Conservation (phyloP, 768 basidiomycete species). For the Pulveroboletus sp. region DNA sequence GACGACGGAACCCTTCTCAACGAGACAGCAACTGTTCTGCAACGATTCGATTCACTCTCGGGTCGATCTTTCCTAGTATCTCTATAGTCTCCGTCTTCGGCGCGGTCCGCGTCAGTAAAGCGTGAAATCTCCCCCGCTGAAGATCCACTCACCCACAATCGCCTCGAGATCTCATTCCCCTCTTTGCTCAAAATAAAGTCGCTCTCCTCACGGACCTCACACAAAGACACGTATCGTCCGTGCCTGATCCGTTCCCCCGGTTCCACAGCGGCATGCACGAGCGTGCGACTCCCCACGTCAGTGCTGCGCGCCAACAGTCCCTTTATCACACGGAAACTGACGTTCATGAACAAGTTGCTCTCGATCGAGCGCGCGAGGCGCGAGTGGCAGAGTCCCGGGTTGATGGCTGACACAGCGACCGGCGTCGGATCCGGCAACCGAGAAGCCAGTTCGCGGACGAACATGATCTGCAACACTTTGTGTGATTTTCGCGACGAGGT, state of each 20-base stretch:
- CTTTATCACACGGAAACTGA: conserved; percentile 10
- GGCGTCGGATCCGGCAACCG: conserved; percentile 27
- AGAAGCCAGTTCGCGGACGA: conserved; percentile 33
- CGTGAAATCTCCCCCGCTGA: neutral
- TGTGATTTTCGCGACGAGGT: neutral
- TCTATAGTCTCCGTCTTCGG: conserved; percentile 28
- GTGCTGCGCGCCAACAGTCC: conserved; percentile 28
- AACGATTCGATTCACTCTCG: conserved; percentile 26
- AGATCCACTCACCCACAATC: conserved; percentile 32
- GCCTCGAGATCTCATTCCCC: conserved; percentile 28
- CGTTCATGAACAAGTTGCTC: neutral
- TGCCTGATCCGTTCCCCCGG: conserved; percentile 20
- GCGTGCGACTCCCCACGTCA: conserved; percentile 35
- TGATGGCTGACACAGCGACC: conserved; percentile 29
- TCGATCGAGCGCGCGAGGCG: conserved; percentile 23
- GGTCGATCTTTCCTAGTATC: conserved; percentile 25
- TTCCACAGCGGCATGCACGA: conserved; percentile 33
- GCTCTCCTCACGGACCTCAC: conserved; percentile 29
- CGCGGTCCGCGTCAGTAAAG: neutral
- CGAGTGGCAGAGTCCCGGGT: conserved; percentile 37
- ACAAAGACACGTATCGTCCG: conserved; percentile 30
- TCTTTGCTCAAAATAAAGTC: conserved; percentile 30
- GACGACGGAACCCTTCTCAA: too few species aligned
- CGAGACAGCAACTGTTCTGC: conserved; percentile 20
- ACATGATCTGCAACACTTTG: conserved; percentile 34